Evolutionary conservation across 2,329 filamentous ascomycete species (phyloP).

Genomic region (Neopestalotiopsis clavispora): DNA sequence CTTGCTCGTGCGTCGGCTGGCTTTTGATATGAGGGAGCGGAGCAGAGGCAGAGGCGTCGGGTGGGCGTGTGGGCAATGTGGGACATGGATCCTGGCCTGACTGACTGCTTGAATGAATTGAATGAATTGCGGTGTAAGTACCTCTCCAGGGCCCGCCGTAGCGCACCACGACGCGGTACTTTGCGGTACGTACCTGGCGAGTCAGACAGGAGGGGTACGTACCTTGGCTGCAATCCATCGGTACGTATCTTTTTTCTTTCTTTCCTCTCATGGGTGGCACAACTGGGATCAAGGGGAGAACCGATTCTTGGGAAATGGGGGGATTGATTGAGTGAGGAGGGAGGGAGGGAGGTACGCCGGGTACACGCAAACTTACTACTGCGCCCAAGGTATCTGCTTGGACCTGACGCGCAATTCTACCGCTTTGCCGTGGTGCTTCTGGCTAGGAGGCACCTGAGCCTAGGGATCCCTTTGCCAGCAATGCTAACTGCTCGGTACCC

Average conservation of each 20-base stretch:
- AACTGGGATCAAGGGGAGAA: conserved; percentile 14
- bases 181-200: conserved; percentile 7
- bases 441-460: conserved; percentile 1
- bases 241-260: conserved; percentile 3
- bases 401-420: neutral
- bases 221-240: neutral
- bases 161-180: conserved; percentile 3
- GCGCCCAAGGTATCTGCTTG: neutral
- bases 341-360: neutral
- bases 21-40: conserved; percentile 20
- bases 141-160: conserved; percentile 8
- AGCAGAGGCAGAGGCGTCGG: conserved; percentile 12
- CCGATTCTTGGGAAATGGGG: conserved; percentile 9
- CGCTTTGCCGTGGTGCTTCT: conserved; percentile 9
- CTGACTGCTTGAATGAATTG: neutral
- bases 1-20: conserved; percentile 11
- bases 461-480: conserved; percentile 2
- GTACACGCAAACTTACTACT: neutral
- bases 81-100: conserved; percentile 5
- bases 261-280: conserved; percentile 2
- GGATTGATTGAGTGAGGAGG: neutral
- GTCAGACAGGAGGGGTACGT: conserved; percentile 3
- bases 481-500: neutral
- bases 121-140: conserved; percentile 16
- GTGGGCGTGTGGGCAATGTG: neutral